Conservation (phyloP, 768 basidiomycete species). For the Tremella mesenterica region DNA sequence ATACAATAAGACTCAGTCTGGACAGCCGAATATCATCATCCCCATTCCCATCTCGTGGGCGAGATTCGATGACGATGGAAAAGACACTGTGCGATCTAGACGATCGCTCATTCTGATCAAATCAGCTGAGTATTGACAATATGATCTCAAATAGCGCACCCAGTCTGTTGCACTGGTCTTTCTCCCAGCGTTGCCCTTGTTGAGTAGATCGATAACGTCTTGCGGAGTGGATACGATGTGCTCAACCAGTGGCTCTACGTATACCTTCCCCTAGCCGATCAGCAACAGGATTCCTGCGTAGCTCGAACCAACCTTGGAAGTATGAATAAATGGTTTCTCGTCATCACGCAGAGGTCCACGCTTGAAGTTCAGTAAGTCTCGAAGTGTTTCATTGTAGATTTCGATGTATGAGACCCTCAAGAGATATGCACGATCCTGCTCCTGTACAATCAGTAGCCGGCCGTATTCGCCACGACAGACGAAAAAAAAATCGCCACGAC, state of each 20-base stretch:
- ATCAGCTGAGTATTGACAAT: neutral
- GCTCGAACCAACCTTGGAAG: conserved; percentile 28
- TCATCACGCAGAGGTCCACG: conserved; percentile 32
- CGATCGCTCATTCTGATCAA: conserved; percentile 39
- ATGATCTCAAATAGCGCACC: conserved; percentile 14
- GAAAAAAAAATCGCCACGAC: neutral
- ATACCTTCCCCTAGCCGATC: conserved; percentile 34
- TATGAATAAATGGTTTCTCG: conserved; percentile 39
- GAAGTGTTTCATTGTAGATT: conserved; percentile 42
- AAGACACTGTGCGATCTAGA: conserved; percentile 45
- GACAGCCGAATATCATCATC: conserved; percentile 39
- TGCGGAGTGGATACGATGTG: conserved; percentile 66
- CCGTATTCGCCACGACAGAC: neutral
- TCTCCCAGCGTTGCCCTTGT: conserved; percentile 46
- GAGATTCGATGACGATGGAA: conserved; percentile 41
- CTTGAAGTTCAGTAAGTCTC: conserved; percentile 38
- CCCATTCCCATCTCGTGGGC: conserved; percentile 28
- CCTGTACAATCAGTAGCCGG: conserved; percentile 15
- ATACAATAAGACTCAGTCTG: conserved; percentile 18
- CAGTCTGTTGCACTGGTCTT: conserved; percentile 41
- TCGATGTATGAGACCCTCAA: conserved; percentile 43
- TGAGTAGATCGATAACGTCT: conserved; percentile 67
- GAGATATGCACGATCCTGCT: conserved; percentile 36
- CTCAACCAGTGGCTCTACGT: conserved; percentile 51
- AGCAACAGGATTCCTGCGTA: neutral